Evolutionary conservation across 805 yeast species (phyloP).

Genomic region (Candida insectorum): DNA sequence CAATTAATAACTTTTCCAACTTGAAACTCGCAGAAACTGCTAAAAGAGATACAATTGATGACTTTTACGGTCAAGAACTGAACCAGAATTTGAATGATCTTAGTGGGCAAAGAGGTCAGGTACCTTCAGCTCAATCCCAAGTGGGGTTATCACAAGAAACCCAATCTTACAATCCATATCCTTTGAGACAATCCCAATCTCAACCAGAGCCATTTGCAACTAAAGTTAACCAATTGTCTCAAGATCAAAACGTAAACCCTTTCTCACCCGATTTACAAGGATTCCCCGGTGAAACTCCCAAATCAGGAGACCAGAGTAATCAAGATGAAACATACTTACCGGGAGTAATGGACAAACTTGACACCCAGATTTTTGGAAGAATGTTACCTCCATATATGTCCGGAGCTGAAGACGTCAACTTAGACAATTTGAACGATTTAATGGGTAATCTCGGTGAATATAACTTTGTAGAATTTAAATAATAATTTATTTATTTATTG

Average conservation of each 20-base stretch:
- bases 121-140: background rate
- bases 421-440: slow-evolving; percentile 4
- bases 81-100: slow-evolving; percentile 7
- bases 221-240: background rate
- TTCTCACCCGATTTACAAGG: background rate
- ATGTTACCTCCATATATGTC: slow-evolving; percentile 84
- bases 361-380: slow-evolving; percentile 80
- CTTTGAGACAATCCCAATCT: background rate
- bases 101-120: slow-evolving; percentile 3
- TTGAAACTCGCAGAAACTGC: too few relatives aligned
- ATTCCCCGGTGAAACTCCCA: slow-evolving; percentile 1
- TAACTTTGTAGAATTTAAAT: background rate
- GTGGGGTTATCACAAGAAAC: background rate
- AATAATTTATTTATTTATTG: slow-evolving; percentile 2
- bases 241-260: background rate
- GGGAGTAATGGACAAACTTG: slow-evolving; percentile 82
- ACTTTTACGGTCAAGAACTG: slow-evolving; percentile 2
- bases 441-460: slow-evolving; percentile 6
- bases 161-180: background rate
- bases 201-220: background rate
- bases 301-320: slow-evolving; percentile 13
- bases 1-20: slow-evolving; percentile 7
- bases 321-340: slow-evolving; percentile 49
- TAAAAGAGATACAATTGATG: background rate
- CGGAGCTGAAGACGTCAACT: slow-evolving; percentile 16